Evolutionary conservation across 1,284 basidiomycete species (phyloP).

Genomic region (Irpex lacteus): DNA sequence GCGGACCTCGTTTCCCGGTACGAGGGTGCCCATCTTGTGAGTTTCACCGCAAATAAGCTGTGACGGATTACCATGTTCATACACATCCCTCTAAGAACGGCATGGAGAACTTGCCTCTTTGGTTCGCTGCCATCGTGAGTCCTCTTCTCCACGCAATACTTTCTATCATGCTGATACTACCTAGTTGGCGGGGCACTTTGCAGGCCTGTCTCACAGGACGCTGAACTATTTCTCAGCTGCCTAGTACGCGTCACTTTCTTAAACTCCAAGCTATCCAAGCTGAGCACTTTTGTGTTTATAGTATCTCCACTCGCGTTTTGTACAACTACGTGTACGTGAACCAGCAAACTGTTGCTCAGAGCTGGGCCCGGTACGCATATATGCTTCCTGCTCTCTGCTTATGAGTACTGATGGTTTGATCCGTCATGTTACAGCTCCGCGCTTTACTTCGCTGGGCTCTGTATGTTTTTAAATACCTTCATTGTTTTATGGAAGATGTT

Average conservation of each 20-base stretch:
- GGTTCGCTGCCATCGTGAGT: slow-evolving; percentile 12
- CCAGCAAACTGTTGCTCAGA: slow-evolving; percentile 6
- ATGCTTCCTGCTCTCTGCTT: neutral
- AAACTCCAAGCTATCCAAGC: neutral
- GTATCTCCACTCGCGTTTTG: slow-evolving; percentile 6
- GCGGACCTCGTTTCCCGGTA: neutral
- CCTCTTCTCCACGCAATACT: neutral
- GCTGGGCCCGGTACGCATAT: slow-evolving; percentile 4
- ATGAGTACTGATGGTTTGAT: neutral
- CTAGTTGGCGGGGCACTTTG: slow-evolving; percentile 10
- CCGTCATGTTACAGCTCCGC: neutral
- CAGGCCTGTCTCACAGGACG: slow-evolving; percentile 7
- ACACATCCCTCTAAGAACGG: slow-evolving; percentile 4
- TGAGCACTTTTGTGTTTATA: neutral
- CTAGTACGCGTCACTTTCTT: slow-evolving; percentile 4
- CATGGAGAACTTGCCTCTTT: slow-evolving; percentile 14
- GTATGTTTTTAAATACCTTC: slow-evolving; percentile 1
- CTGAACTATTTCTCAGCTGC: slow-evolving; percentile 10
- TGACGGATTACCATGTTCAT: neutral
- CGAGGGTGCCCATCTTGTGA: slow-evolving; percentile 10
- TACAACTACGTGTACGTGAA: slow-evolving; percentile 13
- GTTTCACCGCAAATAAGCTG: neutral
- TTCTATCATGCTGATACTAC: neutral
- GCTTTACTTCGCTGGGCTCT: slow-evolving; percentile 7
- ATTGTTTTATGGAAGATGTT: neutral